Base-by-base conservation (phyloP, 1,139 yeast species). In the Casaregolazyma lundiana region DNA sequence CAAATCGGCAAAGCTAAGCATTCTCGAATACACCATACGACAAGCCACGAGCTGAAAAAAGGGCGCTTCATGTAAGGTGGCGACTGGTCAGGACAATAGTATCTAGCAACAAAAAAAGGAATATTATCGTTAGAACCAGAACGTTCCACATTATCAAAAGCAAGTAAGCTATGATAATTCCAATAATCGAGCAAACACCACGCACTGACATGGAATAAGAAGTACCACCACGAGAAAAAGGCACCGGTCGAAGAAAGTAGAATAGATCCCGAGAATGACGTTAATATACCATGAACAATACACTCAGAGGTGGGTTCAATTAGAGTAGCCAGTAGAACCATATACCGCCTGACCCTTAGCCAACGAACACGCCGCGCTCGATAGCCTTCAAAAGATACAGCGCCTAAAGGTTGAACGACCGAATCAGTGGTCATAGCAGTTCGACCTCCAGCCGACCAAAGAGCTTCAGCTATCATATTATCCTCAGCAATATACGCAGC, bases 401-500 rank as follows among this genome's bases (percentile, higher is more conserved):
- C 58, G 2, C 78, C 81, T 35, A 86, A 67, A 0, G 96, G 96
- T 61, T 88, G 96, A 7, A 86, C 69, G 3, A 83, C 96, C 37
- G 80, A 75, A 58, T 88, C 96, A 1, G 85, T 78, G 0, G 92
- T 81, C 71, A 88, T 71, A 0, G 84, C 88, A 0, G 95, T 86
- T 50, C 92, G 72, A 5, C 87, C 88, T 22, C 86, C 81, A 18
- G 55, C 55, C 45, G 80, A 81, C 96, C 96, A 89, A 15, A 88
- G 63, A 1, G 90, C 86, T 46, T 85, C 86, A 7, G 88, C 96
- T 54, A 88, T 87, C 95, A 88, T 85, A 63, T 88, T 88, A 64
- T 88, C 97, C 61, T 88, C 97, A 2, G 96, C 96, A 59, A 89
- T 88, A 63, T 83, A 89, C 50, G 81, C 71, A 6, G 95, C 80